Evolutionary conservation across 129 eudicot species (phyloP).

Genomic region (Scalesia atractyloides): DNA sequence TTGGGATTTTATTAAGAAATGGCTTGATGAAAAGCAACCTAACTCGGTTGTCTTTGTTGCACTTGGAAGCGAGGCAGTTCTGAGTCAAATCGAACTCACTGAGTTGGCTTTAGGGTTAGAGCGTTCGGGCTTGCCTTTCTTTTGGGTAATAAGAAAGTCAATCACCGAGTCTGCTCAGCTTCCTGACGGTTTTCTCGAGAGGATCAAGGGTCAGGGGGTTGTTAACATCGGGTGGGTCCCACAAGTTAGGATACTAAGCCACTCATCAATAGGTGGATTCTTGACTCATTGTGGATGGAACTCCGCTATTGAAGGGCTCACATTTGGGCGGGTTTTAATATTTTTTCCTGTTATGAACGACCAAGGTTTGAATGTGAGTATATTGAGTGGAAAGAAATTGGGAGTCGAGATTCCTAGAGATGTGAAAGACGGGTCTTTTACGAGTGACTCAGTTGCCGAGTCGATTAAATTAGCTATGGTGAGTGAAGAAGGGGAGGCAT

Average conservation of each 20-base stretch:
- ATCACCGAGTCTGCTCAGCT: slow-evolving; percentile 43
- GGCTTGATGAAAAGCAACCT: slow-evolving; percentile 49
- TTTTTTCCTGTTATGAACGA: slow-evolving; percentile 80
- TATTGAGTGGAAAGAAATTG: slow-evolving; percentile 51
- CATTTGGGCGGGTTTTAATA: slow-evolving; percentile 64
- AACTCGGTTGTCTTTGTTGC: slow-evolving; percentile 62
- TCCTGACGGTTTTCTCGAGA: slow-evolving; percentile 54
- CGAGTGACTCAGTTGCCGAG: slow-evolving; percentile 55
- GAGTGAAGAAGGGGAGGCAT: slow-evolving; percentile 49
- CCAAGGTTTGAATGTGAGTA: slow-evolving; percentile 76
- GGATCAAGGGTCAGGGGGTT: slow-evolving; percentile 51
- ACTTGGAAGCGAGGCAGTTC: slow-evolving; percentile 67
- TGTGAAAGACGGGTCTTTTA: slow-evolving; percentile 60
- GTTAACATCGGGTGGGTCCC: slow-evolving; percentile 72
- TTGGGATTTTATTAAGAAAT: slow-evolving; percentile 42
- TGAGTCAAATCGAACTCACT: slow-evolving; percentile 48
- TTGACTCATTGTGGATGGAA: slow-evolving; percentile 96
- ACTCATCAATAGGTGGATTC: slow-evolving; percentile 61
- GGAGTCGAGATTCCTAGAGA: slow-evolving; percentile 68
- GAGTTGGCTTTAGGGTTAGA: slow-evolving; percentile 78
- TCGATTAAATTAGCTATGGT: slow-evolving; percentile 52
- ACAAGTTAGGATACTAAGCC: slow-evolving; percentile 70
- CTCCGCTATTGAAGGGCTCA: slow-evolving; percentile 72
- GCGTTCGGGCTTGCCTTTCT: slow-evolving; percentile 58
- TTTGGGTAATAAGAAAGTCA: slow-evolving; percentile 66